A percentile compares a stretch with the other conserved stretches of the same genome.
Evolutionary conservation across 108 stramenopile genomes (phyloP).

Genomic region (Schizochytrium sp.): DNA sequence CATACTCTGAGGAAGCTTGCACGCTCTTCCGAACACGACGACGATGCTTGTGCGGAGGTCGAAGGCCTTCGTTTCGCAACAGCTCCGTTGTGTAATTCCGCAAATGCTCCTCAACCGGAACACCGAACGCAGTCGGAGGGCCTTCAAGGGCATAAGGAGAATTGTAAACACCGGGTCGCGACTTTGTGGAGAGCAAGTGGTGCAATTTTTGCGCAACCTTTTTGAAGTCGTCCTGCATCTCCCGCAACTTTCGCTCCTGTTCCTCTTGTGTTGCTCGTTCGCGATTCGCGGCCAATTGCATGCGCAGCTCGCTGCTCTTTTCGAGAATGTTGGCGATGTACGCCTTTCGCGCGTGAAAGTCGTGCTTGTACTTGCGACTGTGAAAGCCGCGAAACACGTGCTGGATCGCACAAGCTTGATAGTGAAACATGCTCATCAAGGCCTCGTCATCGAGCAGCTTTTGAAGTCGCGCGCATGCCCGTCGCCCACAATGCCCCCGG

Average conservation of each 20-base stretch:
- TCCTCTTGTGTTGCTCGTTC: conserved; percentile 26
- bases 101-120: conserved; percentile 17
- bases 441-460: neutral
- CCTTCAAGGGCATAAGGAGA: conserved; percentile 25
- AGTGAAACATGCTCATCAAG: conserved; percentile 31
- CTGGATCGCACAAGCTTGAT: conserved; percentile 36
- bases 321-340: conserved; percentile 38
- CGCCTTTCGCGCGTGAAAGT: conserved; percentile 28
- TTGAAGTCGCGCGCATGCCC: neutral
- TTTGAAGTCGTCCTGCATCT: conserved; percentile 27
- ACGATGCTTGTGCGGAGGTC: neutral
- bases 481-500: neutral
- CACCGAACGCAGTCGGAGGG: conserved; percentile 38
- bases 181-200: conserved; percentile 46
- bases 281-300: conserved; percentile 19
- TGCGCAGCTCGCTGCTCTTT: conserved; percentile 30
- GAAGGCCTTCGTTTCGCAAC: neutral
- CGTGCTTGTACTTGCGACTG: conserved; percentile 42
- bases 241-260: neutral
- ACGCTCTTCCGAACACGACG: neutral
- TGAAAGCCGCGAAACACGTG: conserved; percentile 39
- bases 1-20: neutral
- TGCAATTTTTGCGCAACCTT: conserved; percentile 42
- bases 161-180: conserved; percentile 42
- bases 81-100: neutral